Conservation (phyloP, 106 monocot genomes). For the Dactylorhiza incarnata region DNA sequence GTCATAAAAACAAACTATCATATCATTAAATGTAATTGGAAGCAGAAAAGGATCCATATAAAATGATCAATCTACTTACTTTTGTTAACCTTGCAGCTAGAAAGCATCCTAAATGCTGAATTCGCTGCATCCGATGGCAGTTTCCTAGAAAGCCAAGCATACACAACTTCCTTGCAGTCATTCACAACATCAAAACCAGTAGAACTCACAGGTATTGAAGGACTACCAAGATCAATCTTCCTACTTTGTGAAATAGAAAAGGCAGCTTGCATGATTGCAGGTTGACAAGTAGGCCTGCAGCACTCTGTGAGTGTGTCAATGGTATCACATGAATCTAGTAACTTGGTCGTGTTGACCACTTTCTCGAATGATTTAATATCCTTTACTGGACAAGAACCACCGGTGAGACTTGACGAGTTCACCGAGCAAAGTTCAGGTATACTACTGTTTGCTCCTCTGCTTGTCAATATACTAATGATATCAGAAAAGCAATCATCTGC, state of each 20-base stretch:
- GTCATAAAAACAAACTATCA: neutral
- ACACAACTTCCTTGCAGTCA: constrained; percentile 87
- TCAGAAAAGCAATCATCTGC: constrained; percentile 90
- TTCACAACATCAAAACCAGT: constrained; percentile 36
- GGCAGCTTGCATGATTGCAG: constrained; percentile 89
- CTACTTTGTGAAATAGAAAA: constrained; percentile 56
- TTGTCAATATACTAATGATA: constrained; percentile 68
- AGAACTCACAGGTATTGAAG: constrained; percentile 39
- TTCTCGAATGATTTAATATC: constrained; percentile 70
- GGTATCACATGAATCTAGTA: constrained; percentile 75
- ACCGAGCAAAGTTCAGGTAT: constrained; percentile 69
- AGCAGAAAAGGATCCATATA: neutral
- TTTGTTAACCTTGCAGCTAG: constrained; percentile 92
- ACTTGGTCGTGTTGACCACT: constrained; percentile 72
- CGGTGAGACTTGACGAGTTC: constrained; percentile 64
- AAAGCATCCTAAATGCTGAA: constrained; percentile 78
- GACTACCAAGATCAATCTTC: constrained; percentile 26
- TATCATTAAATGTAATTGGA: neutral
- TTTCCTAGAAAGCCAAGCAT: constrained; percentile 82
- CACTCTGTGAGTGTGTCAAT: constrained; percentile 95
- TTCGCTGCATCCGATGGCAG: constrained; percentile 61
- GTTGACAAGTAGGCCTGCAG: constrained; percentile 81
- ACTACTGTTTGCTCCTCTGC: constrained; percentile 79
- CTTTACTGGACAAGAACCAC: constrained; percentile 84
- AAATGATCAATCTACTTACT: constrained; percentile 26